phyloP scores from a whole-genome alignment of 352 stramenopile genomes.

The Phytophthora pseudosyringae region DNA sequence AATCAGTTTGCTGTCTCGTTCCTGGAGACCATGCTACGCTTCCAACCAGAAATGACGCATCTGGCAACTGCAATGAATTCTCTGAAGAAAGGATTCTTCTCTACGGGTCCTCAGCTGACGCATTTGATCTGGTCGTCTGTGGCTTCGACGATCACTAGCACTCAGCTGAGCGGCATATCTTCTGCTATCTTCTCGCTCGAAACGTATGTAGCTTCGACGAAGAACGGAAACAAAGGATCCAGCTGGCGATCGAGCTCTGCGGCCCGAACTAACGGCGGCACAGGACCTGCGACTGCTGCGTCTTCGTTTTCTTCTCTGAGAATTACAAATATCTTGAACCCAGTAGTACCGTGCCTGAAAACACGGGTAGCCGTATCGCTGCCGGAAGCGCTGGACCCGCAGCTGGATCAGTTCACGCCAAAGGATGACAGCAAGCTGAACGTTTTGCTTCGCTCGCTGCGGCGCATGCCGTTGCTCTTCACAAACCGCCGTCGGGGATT shows the following conservation, averaged over 20 bases:
- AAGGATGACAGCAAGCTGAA: conserved; percentile 86
- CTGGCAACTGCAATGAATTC: conserved; percentile 56
- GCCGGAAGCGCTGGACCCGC: conserved; percentile 65
- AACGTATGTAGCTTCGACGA: conserved; percentile 29
- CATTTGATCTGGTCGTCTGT: conserved; percentile 84
- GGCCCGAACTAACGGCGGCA: conserved; percentile 11
- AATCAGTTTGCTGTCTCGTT: conserved; percentile 79
- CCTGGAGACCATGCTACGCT: conserved; percentile 67
- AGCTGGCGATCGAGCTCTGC: conserved; percentile 21
- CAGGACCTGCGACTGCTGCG: conserved; percentile 24
- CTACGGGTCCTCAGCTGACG: conserved; percentile 66
- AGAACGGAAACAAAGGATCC: conserved; percentile 26
- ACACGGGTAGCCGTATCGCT: conserved; percentile 68
- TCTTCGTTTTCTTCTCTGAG: conserved; percentile 73
- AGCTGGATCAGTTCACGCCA: conserved; percentile 73
- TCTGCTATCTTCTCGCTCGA: conserved; percentile 68
- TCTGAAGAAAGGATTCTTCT: conserved; percentile 78
- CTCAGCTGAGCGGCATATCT: conserved; percentile 75
- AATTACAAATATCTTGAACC: conserved; percentile 74
- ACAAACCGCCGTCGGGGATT: conserved; percentile 56
- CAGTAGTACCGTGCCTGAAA: conserved; percentile 55
- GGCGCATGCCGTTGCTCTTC: conserved; percentile 65
- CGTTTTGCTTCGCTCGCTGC: conserved; percentile 66
- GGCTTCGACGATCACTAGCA: conserved; percentile 64
- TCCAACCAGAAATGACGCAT: conserved; percentile 69